Evolutionary conservation across 164 flowering plant genomes (phyloP).

Genomic region (Magnolia kwangsiensis): DNA sequence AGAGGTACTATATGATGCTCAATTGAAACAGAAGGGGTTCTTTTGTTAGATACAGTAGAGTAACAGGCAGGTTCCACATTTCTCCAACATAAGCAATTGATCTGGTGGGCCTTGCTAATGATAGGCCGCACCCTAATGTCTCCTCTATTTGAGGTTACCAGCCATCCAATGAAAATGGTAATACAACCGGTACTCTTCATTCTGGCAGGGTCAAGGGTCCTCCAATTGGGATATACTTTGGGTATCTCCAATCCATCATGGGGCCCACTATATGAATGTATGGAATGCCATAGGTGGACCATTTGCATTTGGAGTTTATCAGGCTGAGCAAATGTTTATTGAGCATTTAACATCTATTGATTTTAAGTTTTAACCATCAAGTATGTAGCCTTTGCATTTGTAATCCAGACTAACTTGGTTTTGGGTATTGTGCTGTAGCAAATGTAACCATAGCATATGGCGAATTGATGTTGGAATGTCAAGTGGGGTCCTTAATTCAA

Average conservation of each 20-base stretch:
- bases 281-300: not conserved
- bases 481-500: constrained; percentile 80
- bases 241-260: not conserved
- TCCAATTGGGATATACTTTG: not conserved
- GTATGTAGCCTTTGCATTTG: not conserved
- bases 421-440: constrained; percentile 42
- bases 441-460: constrained; percentile 79
- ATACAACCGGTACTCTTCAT: not conserved
- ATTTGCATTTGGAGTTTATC: not conserved
- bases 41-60: not conserved
- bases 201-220: not conserved
- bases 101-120: not conserved
- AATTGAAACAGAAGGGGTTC: not conserved
- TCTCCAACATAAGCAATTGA: not conserved
- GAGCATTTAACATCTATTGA: not conserved
- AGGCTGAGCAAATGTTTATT: not conserved
- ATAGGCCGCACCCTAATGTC: not conserved
- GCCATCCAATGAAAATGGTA: not conserved
- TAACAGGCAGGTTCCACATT: not conserved
- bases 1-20: not conserved
- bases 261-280: not conserved
- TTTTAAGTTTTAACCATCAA: no score
- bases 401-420: not conserved
- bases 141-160: not conserved
- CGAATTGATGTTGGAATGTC: constrained; percentile 95